Percentiles rank a stretch among this genome's conserved stretches.
Conservation (phyloP, 2,329 filamentous ascomycete genomes). For the Nemania sp. region DNA sequence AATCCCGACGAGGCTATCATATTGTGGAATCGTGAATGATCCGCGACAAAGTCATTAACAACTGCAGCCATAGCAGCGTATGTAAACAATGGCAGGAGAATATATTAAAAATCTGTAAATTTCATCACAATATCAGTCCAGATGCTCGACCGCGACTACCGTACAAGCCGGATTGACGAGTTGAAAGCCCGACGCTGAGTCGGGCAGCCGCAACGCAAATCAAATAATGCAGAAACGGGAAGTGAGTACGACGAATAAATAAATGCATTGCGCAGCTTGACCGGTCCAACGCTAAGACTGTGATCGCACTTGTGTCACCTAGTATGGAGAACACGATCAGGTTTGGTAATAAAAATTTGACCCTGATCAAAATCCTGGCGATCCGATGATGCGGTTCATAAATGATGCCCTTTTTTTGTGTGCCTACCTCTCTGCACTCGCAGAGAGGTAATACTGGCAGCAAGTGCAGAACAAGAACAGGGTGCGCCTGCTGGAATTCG, state of each 20-base stretch:
- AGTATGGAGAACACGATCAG: slow-evolving; percentile 4
- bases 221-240: background rate
- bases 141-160: background rate
- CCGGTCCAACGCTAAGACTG: background rate
- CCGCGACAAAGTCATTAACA: slow-evolving; percentile 73
- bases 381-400: slow-evolving; percentile 1
- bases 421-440: background rate
- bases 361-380: too few species aligned
- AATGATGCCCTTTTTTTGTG: background rate
- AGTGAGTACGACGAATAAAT: background rate
- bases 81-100: slow-evolving; percentile 2
- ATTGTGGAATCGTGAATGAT: slow-evolving; percentile 70
- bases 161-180: background rate
- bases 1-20: slow-evolving; percentile 62
- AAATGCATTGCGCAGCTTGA: slow-evolving; percentile 4
- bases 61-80: slow-evolving; percentile 61
- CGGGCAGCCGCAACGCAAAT: background rate
- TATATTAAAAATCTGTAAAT: slow-evolving; percentile 12
- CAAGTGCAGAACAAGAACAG: background rate
- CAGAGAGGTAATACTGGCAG: background rate
- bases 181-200: background rate
- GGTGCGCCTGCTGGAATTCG: background rate
- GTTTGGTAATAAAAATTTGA: too few species aligned
- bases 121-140: slow-evolving; percentile 6
- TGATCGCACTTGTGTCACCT: slow-evolving; percentile 4